Evolutionary conservation across 1,139 yeast genomes (phyloP).

Genomic region (Debaryomyces udenii): DNA sequence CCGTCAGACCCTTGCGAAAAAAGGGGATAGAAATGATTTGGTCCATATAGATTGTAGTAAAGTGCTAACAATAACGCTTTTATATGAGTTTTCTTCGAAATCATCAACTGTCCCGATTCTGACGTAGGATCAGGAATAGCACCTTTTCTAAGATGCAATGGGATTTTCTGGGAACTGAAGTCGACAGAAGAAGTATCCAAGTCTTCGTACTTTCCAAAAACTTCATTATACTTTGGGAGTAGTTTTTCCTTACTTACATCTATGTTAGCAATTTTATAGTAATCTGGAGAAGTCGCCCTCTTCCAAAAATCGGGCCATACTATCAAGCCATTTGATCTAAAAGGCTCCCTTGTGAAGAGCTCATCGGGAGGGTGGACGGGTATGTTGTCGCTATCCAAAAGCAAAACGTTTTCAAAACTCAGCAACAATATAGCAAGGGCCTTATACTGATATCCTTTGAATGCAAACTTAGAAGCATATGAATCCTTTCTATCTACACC

Average conservation of each 20-base stretch:
- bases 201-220: conserved; percentile 25
- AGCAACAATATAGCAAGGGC: conserved; percentile 74
- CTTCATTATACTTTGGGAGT: conserved; percentile 37
- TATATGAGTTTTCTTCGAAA: conserved; percentile 66
- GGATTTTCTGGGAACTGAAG: conserved; percentile 32
- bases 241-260: conserved; percentile 27
- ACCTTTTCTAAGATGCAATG: conserved; percentile 69
- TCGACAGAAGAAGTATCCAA: conserved; percentile 14
- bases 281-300: conserved; percentile 47
- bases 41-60: conserved; percentile 81
- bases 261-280: conserved; percentile 42
- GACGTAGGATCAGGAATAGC: conserved; percentile 80
- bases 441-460: conserved; percentile 79
- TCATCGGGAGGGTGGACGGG: conserved; percentile 61
- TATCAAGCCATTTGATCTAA: conserved; percentile 36
- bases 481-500: conserved; percentile 31
- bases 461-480: conserved; percentile 46
- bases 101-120: conserved; percentile 81
- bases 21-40: conserved; percentile 77
- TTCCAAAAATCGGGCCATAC: conserved; percentile 56
- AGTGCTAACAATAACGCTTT: conserved; percentile 66
- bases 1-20: conserved; percentile 86
- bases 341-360: conserved; percentile 35
- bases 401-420: conserved; percentile 73
- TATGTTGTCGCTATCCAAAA: conserved; percentile 77